Conservation (phyloP, 192 early-diverging fungal genomes). For the Linnemannia schmuckeri region DNA sequence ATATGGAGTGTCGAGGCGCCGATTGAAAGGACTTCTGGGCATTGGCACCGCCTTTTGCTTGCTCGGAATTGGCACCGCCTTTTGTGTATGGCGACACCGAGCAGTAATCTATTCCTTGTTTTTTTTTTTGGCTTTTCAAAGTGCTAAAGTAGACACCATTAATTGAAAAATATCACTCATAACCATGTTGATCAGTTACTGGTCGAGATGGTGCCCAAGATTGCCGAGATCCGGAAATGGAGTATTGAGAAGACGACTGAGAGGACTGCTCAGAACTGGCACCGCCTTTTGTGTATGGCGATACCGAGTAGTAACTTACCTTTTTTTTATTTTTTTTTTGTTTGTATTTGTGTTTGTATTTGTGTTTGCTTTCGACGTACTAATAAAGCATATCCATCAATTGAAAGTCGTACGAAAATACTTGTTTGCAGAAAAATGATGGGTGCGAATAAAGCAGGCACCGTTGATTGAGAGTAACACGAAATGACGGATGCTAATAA, state of each 20-base stretch:
- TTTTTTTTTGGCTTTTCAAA: no score
- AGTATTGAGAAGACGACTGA: conserved; percentile 59
- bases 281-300: conserved; percentile 29
- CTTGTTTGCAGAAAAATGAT: conserved; percentile 13
- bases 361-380: no score
- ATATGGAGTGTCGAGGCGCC: conserved; percentile 68
- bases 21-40: conserved; percentile 57
- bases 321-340: no score
- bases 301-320: not conserved
- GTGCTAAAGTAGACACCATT: no score
- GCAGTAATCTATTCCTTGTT: no score
- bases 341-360: no score
- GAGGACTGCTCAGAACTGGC: conserved; percentile 62
- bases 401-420: conserved; percentile 47
- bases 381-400: no score
- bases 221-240: conserved; percentile 74
- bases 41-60: conserved; percentile 61
- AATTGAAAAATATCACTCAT: conserved; percentile 53
- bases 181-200: conserved; percentile 64
- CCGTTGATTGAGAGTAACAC: conserved; percentile 43
- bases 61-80: conserved; percentile 53
- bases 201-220: conserved; percentile 63
- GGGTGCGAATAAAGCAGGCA: no score
- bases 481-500: conserved; percentile 3
- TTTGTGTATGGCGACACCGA: conserved; percentile 27